These are phyloP conservation scores for Pythium apleroticum DNA, from an alignment of 352 stramenopile genomes.

Conservation along the genomic window DNA sequence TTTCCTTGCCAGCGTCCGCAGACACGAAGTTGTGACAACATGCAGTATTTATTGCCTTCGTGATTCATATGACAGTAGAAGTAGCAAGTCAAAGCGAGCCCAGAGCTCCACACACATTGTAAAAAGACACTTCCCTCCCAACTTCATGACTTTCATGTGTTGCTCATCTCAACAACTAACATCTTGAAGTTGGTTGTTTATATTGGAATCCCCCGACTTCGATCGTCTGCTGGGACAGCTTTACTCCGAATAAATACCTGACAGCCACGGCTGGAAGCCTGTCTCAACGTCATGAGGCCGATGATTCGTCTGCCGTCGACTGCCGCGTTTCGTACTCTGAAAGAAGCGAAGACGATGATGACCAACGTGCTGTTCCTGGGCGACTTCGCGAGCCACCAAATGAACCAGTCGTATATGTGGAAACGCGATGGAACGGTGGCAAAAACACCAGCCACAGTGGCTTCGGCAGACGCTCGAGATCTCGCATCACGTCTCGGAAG, in stretches of 20 bases:
- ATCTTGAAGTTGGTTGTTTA: neutral
- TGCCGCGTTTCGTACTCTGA: conserved; percentile 16
- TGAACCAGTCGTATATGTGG: conserved; percentile 8
- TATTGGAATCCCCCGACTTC: neutral
- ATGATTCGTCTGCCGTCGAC: neutral
- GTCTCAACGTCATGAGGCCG: neutral
- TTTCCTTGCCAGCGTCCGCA: neutral
- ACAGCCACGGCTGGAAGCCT: neutral
- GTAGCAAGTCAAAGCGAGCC: neutral
- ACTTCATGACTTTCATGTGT: neutral
- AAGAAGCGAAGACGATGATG: conserved; percentile 14
- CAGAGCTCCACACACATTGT: neutral
- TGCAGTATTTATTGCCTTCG: conserved; percentile 25
- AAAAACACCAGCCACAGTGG: conserved; percentile 53
- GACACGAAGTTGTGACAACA: conserved; percentile 15
- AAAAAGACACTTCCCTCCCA: neutral
- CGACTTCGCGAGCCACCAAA: neutral
- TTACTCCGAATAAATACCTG: neutral
- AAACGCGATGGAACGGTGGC: conserved; percentile 21
- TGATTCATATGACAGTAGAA: conserved; percentile 7
- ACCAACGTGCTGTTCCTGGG: conserved; percentile 5
- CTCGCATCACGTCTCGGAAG: conserved; percentile 37
- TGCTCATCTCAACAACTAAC: neutral
- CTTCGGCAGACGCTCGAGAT: conserved; percentile 42
- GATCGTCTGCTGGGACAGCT: neutral